These are phyloP conservation scores for Schrenkiella parvula DNA, from an alignment of 345 rosid genomes.

Conservation along the genomic window DNA sequence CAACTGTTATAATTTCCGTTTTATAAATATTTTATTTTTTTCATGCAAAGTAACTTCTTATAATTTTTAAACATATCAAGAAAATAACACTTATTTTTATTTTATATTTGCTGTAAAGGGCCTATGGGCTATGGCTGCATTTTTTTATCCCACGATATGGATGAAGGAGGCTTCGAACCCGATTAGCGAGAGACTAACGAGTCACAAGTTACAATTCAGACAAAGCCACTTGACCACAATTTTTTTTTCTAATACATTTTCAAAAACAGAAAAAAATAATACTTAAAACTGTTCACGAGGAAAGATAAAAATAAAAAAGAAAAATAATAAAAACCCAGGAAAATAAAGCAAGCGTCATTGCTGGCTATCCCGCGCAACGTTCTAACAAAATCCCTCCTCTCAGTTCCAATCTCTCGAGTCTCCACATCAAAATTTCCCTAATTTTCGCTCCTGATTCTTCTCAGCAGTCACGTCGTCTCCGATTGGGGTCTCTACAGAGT, in stretches of 20 bases:
- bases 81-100: background rate
- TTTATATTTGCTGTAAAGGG: background rate
- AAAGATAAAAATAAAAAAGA: background rate
- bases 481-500: constrained; percentile 23
- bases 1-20: background rate
- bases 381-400: constrained; percentile 25
- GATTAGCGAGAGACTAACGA: background rate
- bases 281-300: too few relatives aligned
- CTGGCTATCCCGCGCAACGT: constrained; percentile 40
- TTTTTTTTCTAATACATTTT: too few relatives aligned
- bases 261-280: too few relatives aligned
- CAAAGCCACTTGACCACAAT: background rate
- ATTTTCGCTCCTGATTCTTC: background rate
- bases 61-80: background rate
- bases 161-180: background rate
- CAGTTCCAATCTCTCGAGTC: constrained; percentile 11
- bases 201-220: too few relatives aligned
- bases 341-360: constrained; percentile 2
- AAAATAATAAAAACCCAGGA: background rate
- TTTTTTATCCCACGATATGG: background rate
- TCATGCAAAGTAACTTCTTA: background rate
- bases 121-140: background rate
- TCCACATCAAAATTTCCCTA: background rate
- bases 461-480: constrained; percentile 3
- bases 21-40: background rate